These are phyloP conservation scores for Theileria sp. DNA, from an alignment of 169 alveolate genomes.

Conservation along the genomic window DNA sequence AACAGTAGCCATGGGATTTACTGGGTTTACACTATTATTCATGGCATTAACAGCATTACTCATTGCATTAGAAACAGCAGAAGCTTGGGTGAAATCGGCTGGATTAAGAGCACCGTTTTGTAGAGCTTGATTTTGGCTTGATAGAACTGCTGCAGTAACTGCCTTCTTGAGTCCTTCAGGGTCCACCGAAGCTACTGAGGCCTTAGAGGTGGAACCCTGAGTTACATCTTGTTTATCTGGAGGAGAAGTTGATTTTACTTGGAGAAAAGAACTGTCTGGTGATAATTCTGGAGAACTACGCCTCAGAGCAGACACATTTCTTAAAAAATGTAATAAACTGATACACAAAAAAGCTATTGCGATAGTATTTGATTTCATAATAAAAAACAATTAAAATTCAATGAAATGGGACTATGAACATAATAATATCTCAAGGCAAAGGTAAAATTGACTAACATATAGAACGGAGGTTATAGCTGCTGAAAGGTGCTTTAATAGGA, in stretches of 20 bases:
- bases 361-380: slow-evolving; percentile 1
- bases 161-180: slow-evolving; percentile 13
- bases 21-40: not conserved
- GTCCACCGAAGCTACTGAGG: not conserved
- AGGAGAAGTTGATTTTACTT: not conserved
- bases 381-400: not conserved
- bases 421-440: not conserved
- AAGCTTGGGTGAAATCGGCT: not conserved
- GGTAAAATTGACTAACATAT: not conserved
- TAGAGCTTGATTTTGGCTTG: not conserved
- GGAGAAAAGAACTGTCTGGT: slow-evolving; percentile 1
- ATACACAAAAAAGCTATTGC: not conserved
- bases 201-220: not conserved
- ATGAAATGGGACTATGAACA: not conserved
- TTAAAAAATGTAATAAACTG: not conserved
- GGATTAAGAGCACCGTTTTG: slow-evolving; percentile 12
- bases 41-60: not conserved
- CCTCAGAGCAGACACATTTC: slow-evolving; percentile 10
- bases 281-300: not conserved
- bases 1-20: not conserved
- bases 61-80: not conserved
- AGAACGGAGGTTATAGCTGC: not conserved
- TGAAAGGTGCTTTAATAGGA: not conserved
- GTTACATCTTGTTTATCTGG: not conserved
- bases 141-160: not conserved